Evolutionary conservation across 345 rosid genomes (phyloP), one percentile per base, ranked within the genome.

Genomic region (Alliaria petiolata): DNA sequence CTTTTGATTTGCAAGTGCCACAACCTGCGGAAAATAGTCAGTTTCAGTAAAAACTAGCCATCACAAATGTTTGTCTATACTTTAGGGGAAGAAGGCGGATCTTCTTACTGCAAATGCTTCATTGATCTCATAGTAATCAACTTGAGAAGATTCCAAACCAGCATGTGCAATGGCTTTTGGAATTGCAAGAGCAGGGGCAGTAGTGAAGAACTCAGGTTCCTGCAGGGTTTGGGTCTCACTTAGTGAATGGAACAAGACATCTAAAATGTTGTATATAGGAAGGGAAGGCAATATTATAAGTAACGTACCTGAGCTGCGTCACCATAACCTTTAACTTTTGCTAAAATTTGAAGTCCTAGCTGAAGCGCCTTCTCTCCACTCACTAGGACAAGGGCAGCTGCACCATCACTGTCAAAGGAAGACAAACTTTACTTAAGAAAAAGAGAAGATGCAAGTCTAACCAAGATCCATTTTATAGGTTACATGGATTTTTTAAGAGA

Each of bases 151-250:
- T 69, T 85, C 83, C 84, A 95, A 61, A 69, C 89, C 83, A 60
- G 98, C 96, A 69, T 84, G 85, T 42, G 93, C 76, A 49, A 95
- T 71, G 40, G 99, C 98, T 77, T 95, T 95, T 3, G 99, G 99
- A 42, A 95, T 82, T 3, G 98, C 93, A n/a, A 95, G 87, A 67
- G 99, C 88, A 60, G 99, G 99, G 68, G 99, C 80, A 10, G 98
- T 92, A 50, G 99, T 95, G 80, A 95, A 95, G 53, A 85, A 70
- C 83, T 88, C 99, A 7, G 99, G 92, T 75, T 86, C 95, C 98
- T 95, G 90, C 74, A 85, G 20, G 72, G 65, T 31, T 44, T 7
- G 1, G 68, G 38, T 73, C 43, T 63, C 38, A 45, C 69, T 75
- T 64, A 54, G 49, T 26, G 66, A 30, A 3, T 49, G 15, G 7